Evolutionary conservation across 2,329 filamentous ascomycete species (phyloP), one percentile per base, ranked within the genome.

Genomic region (Botrytis hyacinthi): DNA sequence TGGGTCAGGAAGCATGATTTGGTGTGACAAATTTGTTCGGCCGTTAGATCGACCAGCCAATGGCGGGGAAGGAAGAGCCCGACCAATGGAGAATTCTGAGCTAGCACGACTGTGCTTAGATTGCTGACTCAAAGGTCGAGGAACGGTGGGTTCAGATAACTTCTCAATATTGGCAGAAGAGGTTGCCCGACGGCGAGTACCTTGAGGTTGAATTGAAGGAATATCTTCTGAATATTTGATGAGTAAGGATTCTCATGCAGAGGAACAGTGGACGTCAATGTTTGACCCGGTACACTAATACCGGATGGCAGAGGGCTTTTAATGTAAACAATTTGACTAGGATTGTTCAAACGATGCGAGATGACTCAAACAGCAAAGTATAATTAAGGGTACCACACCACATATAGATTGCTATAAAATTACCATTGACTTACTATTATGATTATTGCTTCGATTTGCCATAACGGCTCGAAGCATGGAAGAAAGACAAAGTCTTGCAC

Each of bases 391-490:
- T 57, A 66, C 66, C 42, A 68, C 73, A 72, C 46, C 74, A 71
- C 46, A 73, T 51, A 71, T 54, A 68, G 40, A 42, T 68, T 57
- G 35, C 26, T 10, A 42, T 42, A 22, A 65, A 51, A 72, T 51
- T 60, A 71, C 70, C 59, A 59, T 35, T 29, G 51, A 86, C 89
- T 86, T 84, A 95, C 93, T 91, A 85, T 88, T 87, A n/a, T 37
- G 40, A 54, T 66, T 48, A 48, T 42, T 68, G 66, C 48, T 68
- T 82, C 89, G 88, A 78, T 87, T 87, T 67, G 87, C 83, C 76
- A 96, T 88, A 54, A 95, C 89, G 54, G 90, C 89, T 79, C 90
- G 88, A 73, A 97, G 83, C 76, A 97, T 91, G 37, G 91, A 87
- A 68, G 91, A 91, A 61, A 98, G 87, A 80, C 93, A 95, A 78